Conservation (phyloP, 148 eudicot genomes). For the Polygonum aviculare region DNA sequence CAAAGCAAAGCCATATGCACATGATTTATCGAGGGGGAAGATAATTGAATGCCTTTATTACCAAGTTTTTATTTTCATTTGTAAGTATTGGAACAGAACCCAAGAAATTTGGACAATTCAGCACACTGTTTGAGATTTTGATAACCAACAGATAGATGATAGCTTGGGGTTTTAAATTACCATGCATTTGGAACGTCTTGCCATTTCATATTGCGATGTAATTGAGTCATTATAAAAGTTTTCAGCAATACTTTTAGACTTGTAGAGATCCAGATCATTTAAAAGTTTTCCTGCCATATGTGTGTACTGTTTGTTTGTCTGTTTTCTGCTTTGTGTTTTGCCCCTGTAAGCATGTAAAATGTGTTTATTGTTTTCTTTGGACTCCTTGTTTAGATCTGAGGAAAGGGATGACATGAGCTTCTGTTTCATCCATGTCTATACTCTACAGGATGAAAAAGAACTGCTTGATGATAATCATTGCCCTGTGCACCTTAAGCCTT, state of each 20-base stretch:
- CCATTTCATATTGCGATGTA: not conserved
- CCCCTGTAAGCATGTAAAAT: not conserved
- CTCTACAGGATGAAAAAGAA: slow-evolving; percentile 71
- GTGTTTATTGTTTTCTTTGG: not conserved
- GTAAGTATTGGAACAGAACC: not conserved
- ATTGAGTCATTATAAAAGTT: not conserved
- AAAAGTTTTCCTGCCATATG: not conserved
- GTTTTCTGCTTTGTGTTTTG: not conserved
- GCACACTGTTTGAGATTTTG: not conserved
- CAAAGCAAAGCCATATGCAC: not conserved
- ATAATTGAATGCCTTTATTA: not conserved
- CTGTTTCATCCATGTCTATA: slow-evolving; percentile 14
- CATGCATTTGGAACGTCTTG: not conserved
- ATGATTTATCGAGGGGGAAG: not conserved
- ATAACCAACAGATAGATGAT: not conserved
- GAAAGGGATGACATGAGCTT: not conserved
- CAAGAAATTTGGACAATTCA: not conserved
- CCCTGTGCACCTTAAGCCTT: slow-evolving; percentile 92
- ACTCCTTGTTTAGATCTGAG: not conserved
- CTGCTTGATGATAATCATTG: slow-evolving; percentile 60
- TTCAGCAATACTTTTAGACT: not conserved
- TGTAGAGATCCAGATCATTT: not conserved
- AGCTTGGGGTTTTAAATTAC: not conserved
- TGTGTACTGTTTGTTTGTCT: not conserved
- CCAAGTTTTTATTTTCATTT: too few species aligned